A percentile compares a stretch with the other conserved stretches of the same genome.
phyloP scores from a whole-genome alignment of 768 basidiomycete genomes.

The Symmetrospora coprosmae region DNA sequence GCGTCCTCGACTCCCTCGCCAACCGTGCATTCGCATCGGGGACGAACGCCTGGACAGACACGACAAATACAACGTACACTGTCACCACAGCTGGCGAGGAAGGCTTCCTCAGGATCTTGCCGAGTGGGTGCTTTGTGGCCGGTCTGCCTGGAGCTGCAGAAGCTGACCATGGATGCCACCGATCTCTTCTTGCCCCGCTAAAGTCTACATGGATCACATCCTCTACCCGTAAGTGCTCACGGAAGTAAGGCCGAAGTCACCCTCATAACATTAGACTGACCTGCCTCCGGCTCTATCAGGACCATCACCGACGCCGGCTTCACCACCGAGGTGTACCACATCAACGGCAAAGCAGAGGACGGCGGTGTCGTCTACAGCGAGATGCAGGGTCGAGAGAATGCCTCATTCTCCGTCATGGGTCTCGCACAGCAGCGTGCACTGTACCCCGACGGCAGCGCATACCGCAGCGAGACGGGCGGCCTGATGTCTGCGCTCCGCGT shows the following conservation, averaged over 20 bases:
- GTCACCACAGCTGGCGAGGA: slow-evolving; percentile 88
- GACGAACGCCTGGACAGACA: slow-evolving; percentile 90
- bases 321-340: slow-evolving; percentile 59
- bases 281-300: no score
- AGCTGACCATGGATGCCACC: slow-evolving; percentile 37
- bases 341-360: slow-evolving; percentile 64
- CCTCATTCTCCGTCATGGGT: slow-evolving; percentile 76
- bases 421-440: slow-evolving; percentile 61
- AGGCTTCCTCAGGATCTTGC: slow-evolving; percentile 46
- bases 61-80: slow-evolving; percentile 72
- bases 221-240: slow-evolving; percentile 51
- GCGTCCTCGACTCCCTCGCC: slow-evolving; percentile 82
- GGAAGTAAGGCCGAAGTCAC: not conserved
- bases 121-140: no score
- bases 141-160: no score
- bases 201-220: slow-evolving; percentile 89
- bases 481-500: slow-evolving; percentile 79
- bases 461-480: slow-evolving; percentile 92
- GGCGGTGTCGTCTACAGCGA: slow-evolving; percentile 54
- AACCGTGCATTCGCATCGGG: slow-evolving; percentile 63
- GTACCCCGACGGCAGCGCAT: slow-evolving; percentile 68
- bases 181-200: slow-evolving; percentile 42
- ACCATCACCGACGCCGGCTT: slow-evolving; percentile 70
- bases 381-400: slow-evolving; percentile 94
- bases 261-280: no score